Percentiles rank a stretch among this genome's conserved stretches.
These are phyloP conservation scores for Primulina tabacum DNA, from an alignment of 257 asterid species.

Conservation along the genomic window DNA sequence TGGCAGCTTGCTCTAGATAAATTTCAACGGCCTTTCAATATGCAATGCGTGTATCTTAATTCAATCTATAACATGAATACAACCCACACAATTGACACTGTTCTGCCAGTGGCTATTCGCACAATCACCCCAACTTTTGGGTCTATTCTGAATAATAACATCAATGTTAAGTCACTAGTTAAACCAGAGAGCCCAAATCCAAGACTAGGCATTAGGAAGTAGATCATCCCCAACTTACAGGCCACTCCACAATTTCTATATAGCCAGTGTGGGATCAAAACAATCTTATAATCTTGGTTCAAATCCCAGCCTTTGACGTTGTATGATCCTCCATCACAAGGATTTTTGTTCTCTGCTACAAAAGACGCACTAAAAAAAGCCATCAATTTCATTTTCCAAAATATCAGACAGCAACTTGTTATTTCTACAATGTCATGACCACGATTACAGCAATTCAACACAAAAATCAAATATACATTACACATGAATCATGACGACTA, in stretches of 20 bases:
- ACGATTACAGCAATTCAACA: not conserved
- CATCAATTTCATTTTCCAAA: not conserved
- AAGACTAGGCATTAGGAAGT: not conserved
- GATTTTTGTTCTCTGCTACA: not conserved
- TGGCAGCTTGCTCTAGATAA: not conserved
- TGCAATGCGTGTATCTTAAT: not conserved
- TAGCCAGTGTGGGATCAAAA: not conserved
- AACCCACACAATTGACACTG: too few species aligned
- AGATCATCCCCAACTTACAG: not conserved
- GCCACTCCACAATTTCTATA: not conserved
- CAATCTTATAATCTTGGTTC: too few species aligned
- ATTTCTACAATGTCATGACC: not conserved
- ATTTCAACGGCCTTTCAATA: too few species aligned
- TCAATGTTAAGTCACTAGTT: not conserved
- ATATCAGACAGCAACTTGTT: not conserved
- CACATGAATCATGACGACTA: too few species aligned
- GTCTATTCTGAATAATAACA: too few species aligned
- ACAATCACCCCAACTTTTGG: not conserved
- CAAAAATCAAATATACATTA: too few species aligned
- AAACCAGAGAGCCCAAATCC: not conserved
- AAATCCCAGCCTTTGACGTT: not conserved
- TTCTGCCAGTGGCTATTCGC: not conserved
- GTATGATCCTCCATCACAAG: not conserved
- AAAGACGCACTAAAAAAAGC: not conserved
- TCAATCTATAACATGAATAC: not conserved